Base-by-base conservation (phyloP, 2,329 filamentous ascomycete genomes). In the Calonectria pteridis region DNA sequence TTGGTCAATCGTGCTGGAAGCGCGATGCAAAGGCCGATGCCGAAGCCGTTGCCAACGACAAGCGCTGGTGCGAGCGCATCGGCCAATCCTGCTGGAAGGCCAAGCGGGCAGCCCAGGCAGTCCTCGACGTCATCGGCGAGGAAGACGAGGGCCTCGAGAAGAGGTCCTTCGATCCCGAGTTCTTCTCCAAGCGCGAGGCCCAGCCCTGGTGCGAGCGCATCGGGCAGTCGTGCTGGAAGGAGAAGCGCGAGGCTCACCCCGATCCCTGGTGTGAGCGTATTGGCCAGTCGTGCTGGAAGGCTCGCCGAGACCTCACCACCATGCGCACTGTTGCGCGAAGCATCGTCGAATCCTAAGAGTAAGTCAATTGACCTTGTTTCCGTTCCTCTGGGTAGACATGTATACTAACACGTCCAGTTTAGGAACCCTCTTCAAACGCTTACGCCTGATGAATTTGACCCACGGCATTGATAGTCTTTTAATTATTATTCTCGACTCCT, bases 1-100 rank as follows among this genome's bases (percentile, higher is more conserved):
- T 69, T 31, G 87, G 87, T 72, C 80, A 85, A 76, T 76, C 82
- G 29, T 89, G 88, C 84, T 84, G 81, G 80, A 85, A 86, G 78
- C 66, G 72, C 40, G 64, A 76, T 29, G 66, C 68, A 33, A 43
- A 85, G 80, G 86, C 85, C 75, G 85, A 84, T n/a, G 81, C 82
- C 74, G 79, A 82, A 5, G 80, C 82, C 72, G 80, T 83, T 71
- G 59, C 78, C 77, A 77, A 78, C 23, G 79, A 75, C 46, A 71
- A 77, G 67, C 74, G 53, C 4, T 82, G 81, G 79, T 84, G 83
- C 76, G 73, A 73, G 31, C 73, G 77, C 63, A 74, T 73, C 31
- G 84, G 84, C 23, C 77, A 83, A 75, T 73, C 80, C 9, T 85
- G 84, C 84, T 84, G 83, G 84, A 85, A 83, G 80, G 83, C 82